These are phyloP conservation scores for Fusarium subglutinans DNA, from an alignment of 2,329 filamentous ascomycete species.

Conservation along the genomic window DNA sequence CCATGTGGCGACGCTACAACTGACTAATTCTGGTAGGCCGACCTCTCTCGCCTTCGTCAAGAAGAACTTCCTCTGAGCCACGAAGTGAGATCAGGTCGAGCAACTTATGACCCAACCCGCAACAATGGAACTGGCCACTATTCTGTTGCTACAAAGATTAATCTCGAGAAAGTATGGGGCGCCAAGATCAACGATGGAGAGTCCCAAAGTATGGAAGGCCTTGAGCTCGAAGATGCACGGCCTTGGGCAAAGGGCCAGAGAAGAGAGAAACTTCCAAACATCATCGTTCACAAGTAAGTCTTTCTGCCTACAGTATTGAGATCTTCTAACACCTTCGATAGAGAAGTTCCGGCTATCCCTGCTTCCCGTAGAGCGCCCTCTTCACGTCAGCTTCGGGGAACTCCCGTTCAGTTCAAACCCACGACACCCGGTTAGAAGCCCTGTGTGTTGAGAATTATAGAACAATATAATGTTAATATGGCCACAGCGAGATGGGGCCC, in stretches of 20 bases:
- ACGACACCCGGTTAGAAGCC: conserved; percentile 22
- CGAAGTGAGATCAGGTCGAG: not conserved
- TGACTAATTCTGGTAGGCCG: conserved; percentile 19
- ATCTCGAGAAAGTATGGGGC: conserved; percentile 21
- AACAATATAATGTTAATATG: not conserved
- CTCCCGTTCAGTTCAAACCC: conserved; percentile 9
- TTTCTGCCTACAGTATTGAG: not conserved
- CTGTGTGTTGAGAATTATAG: conserved; percentile 2
- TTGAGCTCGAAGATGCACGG: conserved; percentile 25
- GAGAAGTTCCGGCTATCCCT: not conserved
- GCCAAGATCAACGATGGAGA: conserved; percentile 37
- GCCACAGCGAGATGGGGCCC: conserved; percentile 17
- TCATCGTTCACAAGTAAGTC: not conserved
- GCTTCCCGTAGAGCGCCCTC: not conserved
- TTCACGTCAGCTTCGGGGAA: not conserved
- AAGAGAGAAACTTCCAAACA: not conserved
- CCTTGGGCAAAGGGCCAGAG: conserved; percentile 33
- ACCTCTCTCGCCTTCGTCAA: conserved; percentile 35
- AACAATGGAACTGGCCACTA: conserved; percentile 23
- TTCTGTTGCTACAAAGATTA: not conserved
- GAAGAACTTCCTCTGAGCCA: conserved; percentile 38
- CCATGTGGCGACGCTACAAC: not conserved
- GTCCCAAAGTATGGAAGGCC: conserved; percentile 33
- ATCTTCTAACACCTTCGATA: not conserved
- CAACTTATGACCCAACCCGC: conserved; percentile 11